Evolutionary conservation across 2,329 filamentous ascomycete genomes (phyloP).

Genomic region (Didymella keratinophila): DNA sequence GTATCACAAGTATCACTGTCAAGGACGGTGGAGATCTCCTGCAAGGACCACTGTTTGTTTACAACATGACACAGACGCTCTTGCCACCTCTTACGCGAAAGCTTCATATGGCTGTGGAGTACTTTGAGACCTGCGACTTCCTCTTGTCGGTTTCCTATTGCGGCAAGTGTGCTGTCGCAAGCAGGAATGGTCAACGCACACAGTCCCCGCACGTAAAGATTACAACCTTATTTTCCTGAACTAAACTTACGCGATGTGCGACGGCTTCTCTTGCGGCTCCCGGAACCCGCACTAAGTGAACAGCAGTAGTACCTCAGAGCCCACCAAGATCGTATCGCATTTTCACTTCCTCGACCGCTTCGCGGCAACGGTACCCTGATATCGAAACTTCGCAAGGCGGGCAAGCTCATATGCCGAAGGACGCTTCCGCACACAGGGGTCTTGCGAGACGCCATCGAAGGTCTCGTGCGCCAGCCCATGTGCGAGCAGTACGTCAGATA

Average conservation of each 20-base stretch:
- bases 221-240: constrained; percentile 9
- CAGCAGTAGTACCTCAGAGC: constrained; percentile 4
- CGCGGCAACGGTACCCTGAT: constrained; percentile 7
- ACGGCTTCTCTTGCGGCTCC: constrained; percentile 7
- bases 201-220: constrained; percentile 1
- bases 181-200: constrained; percentile 11
- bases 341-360: not conserved
- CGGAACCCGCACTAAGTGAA: constrained; percentile 12
- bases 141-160: not conserved
- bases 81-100: not conserved
- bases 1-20: constrained; percentile 5
- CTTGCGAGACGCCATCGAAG: not conserved
- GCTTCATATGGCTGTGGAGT: not conserved
- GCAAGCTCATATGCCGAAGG: not conserved
- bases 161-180: not conserved
- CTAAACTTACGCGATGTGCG: constrained; percentile 7
- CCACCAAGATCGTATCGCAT: constrained; percentile 9
- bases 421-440: not conserved
- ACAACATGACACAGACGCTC: not conserved
- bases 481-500: not conserved
- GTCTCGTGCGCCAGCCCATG: not conserved
- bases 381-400: not conserved
- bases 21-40: not conserved
- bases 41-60: constrained; percentile 2
- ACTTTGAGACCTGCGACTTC: not conserved